Evolutionary conservation across 768 basidiomycete species (phyloP), one percentile per base, ranked within the genome.

Genomic region (Tricholoma bakamatsutake): DNA sequence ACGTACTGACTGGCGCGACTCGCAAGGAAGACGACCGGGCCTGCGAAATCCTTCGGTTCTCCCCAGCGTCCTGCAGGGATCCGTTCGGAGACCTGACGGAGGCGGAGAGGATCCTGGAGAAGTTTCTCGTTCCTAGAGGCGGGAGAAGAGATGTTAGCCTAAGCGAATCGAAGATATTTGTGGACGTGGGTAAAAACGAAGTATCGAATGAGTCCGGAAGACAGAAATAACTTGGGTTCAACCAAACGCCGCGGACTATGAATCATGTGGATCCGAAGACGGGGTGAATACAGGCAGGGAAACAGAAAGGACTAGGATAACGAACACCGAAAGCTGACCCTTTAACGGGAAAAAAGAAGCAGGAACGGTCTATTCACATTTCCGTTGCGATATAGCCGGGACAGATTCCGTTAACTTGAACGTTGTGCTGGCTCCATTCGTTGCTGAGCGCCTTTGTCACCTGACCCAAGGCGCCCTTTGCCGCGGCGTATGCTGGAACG

Each of bases 401-500:
- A 61, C 85, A 86, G 60, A 96, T 89, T 21, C 80, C 88, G 66
- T 95, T 94, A 15, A 95, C 91, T 68, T 93, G 87, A 52, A 96
- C 83, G 61, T 91, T 92, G 63, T 90, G 81, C 64, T 80, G 79
- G 57, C 89, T 88, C 93, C 94, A 97, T 69, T 96, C 94, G 69
- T 97, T 97, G 63, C 87, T 85, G 64, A 96, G 81, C 2, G 93
- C 88, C 71, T 94, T 94, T 27, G 92, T 91, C 62, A 92, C 76
- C 66, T 88, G 87, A 9, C 88, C 89, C 31, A 92, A 76, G 17
- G 90, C 91, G 54, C 92, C 92, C 68, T 95, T 96, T 8, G 94
- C 89, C 3, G 94, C 84, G 2, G 93, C 90, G 65, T 96, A 96
- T 10, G 94, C 94, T 17, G 93, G 92, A 39, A 96, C 92, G 74